These are phyloP conservation scores for Bacidia gigantensis DNA, from an alignment of 495 filamentous ascomycete genomes.

Conservation along the genomic window DNA sequence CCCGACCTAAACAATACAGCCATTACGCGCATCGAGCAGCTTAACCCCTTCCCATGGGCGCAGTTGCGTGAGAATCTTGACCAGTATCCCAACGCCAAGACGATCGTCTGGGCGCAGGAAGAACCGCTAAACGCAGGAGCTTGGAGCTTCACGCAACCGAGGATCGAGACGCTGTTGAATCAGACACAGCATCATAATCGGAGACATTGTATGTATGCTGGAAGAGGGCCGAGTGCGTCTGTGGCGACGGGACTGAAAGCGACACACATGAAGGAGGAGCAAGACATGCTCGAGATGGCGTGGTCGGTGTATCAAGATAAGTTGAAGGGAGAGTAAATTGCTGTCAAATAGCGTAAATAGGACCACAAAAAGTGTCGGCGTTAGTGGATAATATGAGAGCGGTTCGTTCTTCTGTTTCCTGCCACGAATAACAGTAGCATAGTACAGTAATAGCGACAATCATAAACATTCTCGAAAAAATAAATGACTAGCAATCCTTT, in stretches of 20 bases:
- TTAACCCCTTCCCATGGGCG: slow-evolving; percentile 97
- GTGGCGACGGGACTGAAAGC: slow-evolving; percentile 89
- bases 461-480: neutral
- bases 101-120: slow-evolving; percentile 92
- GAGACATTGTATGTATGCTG: slow-evolving; percentile 95
- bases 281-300: slow-evolving; percentile 70
- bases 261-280: slow-evolving; percentile 83
- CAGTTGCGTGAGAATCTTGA: slow-evolving; percentile 92
- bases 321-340: slow-evolving; percentile 36
- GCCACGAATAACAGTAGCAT: neutral
- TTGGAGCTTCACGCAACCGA: slow-evolving; percentile 89
- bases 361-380: too few species aligned
- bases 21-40: slow-evolving; percentile 90
- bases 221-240: slow-evolving; percentile 74
- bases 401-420: neutral
- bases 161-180: slow-evolving; percentile 92
- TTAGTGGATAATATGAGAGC: too few species aligned
- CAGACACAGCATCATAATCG: slow-evolving; percentile 76
- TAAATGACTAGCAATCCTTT: too few species aligned
- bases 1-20: slow-evolving; percentile 66
- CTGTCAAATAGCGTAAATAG: too few species aligned
- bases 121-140: slow-evolving; percentile 93
- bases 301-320: slow-evolving; percentile 47
- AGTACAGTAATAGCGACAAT: neutral
- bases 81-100: slow-evolving; percentile 88